A percentile compares a stretch with the other conserved stretches of the same genome.
phyloP scores from a whole-genome alignment of 1,284 basidiomycete genomes.

The Cerrena zonata region DNA sequence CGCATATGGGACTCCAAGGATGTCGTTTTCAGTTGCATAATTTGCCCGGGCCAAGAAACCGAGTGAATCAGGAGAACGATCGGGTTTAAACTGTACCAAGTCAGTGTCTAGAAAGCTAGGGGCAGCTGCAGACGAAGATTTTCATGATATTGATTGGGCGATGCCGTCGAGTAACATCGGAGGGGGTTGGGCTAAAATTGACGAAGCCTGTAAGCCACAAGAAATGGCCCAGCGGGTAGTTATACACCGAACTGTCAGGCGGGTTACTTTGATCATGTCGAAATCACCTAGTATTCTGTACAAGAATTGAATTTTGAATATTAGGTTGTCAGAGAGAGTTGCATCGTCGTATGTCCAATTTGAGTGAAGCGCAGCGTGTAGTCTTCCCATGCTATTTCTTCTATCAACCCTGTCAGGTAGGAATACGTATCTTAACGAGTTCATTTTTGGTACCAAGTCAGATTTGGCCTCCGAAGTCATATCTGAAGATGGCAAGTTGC shows the following conservation, averaged over 20 bases:
- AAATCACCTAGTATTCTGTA: neutral
- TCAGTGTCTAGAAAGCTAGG: neutral
- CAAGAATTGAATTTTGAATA: constrained; percentile 27
- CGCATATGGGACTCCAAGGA: constrained; percentile 33
- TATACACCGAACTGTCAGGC: neutral
- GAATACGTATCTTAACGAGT: no score
- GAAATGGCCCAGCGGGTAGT: neutral
- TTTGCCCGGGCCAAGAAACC: constrained; percentile 33
- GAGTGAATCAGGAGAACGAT: neutral
- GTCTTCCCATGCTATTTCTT: constrained; percentile 46
- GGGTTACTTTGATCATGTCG: neutral
- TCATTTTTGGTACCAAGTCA: no score
- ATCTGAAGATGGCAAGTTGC: no score
- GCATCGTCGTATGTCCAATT: constrained; percentile 54
- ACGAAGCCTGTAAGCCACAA: constrained; percentile 20
- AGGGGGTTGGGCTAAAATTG: neutral
- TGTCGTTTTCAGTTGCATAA: constrained; percentile 45
- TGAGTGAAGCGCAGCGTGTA: constrained; percentile 40
- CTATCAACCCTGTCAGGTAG: constrained; percentile 48
- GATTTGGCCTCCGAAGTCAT: no score
- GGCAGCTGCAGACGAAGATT: neutral
- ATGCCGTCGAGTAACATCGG: neutral
- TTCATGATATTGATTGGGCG: neutral
- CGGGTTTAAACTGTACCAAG: neutral
- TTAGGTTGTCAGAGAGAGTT: constrained; percentile 30